Conservation (phyloP, 208 protist species). For the Acanthamoeba lenticulata region DNA sequence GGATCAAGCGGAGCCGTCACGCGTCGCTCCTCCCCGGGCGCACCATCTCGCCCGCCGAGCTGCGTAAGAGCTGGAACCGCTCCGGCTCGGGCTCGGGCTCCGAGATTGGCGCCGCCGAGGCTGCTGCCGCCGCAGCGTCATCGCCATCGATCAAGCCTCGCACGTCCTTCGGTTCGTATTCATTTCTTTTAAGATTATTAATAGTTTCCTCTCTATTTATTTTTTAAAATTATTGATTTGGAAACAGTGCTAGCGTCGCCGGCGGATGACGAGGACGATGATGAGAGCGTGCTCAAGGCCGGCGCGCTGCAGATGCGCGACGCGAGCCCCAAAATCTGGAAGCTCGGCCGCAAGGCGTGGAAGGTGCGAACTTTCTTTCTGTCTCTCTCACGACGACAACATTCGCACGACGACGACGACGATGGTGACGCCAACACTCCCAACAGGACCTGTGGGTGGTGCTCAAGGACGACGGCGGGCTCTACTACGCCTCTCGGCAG, state of each 20-base stretch:
- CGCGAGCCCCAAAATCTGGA: neutral
- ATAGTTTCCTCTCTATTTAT: no score
- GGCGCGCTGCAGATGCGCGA: neutral
- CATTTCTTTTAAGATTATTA: neutral
- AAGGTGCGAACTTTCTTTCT: neutral
- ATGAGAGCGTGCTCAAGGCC: conserved; percentile 14
- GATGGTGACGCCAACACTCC: no score
- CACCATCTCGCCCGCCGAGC: neutral
- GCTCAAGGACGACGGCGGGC: neutral
- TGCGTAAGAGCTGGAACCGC: neutral
- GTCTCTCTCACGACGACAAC: no score
- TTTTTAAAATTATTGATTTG: neutral
- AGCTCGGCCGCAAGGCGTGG: neutral
- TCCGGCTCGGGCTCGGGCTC: neutral
- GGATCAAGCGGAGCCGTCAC: neutral
- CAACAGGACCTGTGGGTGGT: neutral
- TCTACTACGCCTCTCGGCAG: neutral
- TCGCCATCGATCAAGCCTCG: neutral
- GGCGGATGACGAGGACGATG: neutral
- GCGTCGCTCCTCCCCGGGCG: neutral
- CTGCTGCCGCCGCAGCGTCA: neutral
- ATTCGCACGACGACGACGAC: no score
- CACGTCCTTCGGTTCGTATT: neutral
- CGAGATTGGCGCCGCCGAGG: neutral
- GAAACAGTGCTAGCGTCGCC: neutral